Evolutionary conservation across 805 yeast species (phyloP).

Genomic region (Pachysolen tannophilus): DNA sequence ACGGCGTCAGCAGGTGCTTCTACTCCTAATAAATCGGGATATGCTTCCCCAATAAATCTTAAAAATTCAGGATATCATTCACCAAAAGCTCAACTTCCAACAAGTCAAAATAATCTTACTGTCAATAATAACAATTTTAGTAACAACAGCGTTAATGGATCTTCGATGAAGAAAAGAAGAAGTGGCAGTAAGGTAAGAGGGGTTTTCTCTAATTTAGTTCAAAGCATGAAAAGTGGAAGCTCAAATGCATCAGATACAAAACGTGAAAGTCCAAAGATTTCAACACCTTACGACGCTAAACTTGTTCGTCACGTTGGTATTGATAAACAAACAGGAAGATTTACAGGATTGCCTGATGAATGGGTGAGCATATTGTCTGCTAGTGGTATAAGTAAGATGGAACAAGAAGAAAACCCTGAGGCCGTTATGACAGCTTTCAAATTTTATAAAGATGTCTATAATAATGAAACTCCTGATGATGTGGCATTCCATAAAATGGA

Average conservation of each 20-base stretch:
- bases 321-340: conserved; percentile 29
- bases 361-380: conserved; percentile 83
- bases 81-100: background rate
- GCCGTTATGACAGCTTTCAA: conserved; percentile 90
- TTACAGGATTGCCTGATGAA: conserved; percentile 82
- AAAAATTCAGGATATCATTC: no score
- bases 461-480: conserved; percentile 28
- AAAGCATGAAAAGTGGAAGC: conserved; percentile 15
- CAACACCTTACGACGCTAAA: conserved; percentile 87
- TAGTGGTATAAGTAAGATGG: conserved; percentile 81
- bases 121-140: no score
- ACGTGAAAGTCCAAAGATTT: conserved; percentile 40
- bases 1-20: no score
- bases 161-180: no score
- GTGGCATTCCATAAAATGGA: conserved; percentile 8
- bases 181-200: conserved; percentile 50
- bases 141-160: no score
- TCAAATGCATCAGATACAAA: conserved; percentile 11
- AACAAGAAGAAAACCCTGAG: conserved; percentile 86
- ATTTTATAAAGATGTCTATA: conserved; percentile 60
- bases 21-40: no score
- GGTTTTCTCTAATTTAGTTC: conserved; percentile 42
- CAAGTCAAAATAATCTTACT: background rate
- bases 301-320: conserved; percentile 93
- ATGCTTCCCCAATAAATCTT: no score